phyloP scores from a whole-genome alignment of 2,329 filamentous ascomycete species.

The Paradendryphiella salina region DNA sequence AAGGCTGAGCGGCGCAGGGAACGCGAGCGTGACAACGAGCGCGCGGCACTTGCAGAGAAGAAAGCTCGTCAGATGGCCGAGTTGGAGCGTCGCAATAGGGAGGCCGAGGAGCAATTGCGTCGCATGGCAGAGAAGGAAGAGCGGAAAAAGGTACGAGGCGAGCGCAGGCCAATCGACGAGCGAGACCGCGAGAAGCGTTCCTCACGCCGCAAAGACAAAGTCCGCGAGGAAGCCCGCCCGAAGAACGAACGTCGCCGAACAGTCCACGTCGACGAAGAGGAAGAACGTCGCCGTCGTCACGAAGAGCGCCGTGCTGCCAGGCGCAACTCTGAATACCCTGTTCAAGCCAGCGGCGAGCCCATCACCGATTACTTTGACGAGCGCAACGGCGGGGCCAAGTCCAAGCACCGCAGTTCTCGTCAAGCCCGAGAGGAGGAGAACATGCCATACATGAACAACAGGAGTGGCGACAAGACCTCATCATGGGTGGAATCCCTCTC shows the following conservation, averaged over 20 bases:
- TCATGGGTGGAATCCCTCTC: conserved; percentile 55
- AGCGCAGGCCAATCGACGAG: conserved; percentile 39
- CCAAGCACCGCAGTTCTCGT: conserved; percentile 36
- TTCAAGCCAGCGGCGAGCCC: conserved; percentile 39
- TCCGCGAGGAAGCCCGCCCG: conserved; percentile 36
- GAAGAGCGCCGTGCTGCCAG: conserved; percentile 50
- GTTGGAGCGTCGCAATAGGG: conserved; percentile 45
- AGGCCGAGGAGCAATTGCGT: conserved; percentile 46
- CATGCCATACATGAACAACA: conserved; percentile 42
- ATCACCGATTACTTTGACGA: conserved; percentile 52
- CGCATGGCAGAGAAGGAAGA: conserved; percentile 48
- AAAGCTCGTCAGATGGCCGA: conserved; percentile 45
- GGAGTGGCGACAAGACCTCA: conserved; percentile 53
- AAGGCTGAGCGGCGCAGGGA: conserved; percentile 46
- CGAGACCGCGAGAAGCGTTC: conserved; percentile 42
- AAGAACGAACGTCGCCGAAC: conserved; percentile 42
- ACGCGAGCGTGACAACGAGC: conserved; percentile 43
- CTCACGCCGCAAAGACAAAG: conserved; percentile 43
- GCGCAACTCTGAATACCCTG: conserved; percentile 44
- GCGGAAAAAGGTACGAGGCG: conserved; percentile 37
- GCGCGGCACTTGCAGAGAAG: conserved; percentile 41
- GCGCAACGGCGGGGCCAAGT: conserved; percentile 43
- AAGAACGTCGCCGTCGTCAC: conserved; percentile 47
- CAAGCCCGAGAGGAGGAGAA: conserved; percentile 38
- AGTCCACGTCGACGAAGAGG: conserved; percentile 41